Conservation (phyloP, 257 asterid species). For the Solanum virginianum region DNA sequence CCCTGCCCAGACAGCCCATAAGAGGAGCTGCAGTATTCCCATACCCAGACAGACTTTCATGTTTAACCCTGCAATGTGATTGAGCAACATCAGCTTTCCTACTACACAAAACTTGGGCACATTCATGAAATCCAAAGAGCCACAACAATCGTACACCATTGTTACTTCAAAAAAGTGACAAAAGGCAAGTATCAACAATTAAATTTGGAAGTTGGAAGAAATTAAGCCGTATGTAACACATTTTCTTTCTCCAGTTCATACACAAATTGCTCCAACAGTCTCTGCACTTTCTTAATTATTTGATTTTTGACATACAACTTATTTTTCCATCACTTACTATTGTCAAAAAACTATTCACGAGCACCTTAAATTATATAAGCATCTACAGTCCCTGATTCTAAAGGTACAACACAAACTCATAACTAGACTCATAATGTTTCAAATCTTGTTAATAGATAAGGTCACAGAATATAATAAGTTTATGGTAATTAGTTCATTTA, state of each 20-base stretch:
- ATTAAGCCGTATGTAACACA: neutral
- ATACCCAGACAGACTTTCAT: slow-evolving; percentile 50
- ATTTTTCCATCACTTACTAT: neutral
- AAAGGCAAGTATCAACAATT: neutral
- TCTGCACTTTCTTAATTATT: neutral
- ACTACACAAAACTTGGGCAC: neutral
- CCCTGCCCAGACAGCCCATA: slow-evolving; percentile 84
- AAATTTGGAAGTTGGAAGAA: neutral
- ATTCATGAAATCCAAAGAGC: neutral
- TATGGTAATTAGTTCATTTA: neutral
- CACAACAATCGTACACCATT: neutral
- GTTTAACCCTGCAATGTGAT: slow-evolving; percentile 52
- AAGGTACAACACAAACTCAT: neutral
- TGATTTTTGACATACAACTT: neutral
- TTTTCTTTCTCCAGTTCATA: neutral
- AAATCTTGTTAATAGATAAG: neutral
- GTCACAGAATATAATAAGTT: neutral
- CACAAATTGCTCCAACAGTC: neutral
- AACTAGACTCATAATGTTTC: neutral
- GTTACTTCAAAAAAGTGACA: neutral
- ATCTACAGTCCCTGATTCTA: neutral
- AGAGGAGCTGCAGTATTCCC: slow-evolving; percentile 32
- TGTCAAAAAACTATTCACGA: neutral
- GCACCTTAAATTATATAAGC: neutral
- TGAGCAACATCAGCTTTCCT: neutral